Base-by-base conservation (phyloP, 1,284 basidiomycete species). In the Heterobasidion occidentale region DNA sequence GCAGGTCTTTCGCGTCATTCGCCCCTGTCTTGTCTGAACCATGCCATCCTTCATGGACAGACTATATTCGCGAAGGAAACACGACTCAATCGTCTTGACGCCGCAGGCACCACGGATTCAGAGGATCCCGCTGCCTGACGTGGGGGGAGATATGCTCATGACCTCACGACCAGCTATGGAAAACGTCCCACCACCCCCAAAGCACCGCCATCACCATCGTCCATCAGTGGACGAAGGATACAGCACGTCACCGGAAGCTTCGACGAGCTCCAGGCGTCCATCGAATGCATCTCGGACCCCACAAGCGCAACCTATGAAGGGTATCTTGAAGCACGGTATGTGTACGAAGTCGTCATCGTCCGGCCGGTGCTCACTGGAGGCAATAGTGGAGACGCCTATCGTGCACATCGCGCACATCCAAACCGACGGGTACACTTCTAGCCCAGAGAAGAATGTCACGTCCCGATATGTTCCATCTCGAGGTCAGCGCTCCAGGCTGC, bases 41-140 rank as follows among this genome's bases (percentile, higher is more conserved):
- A 42, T 42, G 38, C 38, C 38, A n/a, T n/a, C n/a, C 12, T 42
- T 42, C n/a, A 12, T n/a, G 12, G 38, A 42, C 38, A 42, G 11
- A n/a, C n/a, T 42, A 11, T n/a, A 42, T 11, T 42, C 38, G 12
- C 11, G 38, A 42, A 56, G 49, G 27, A 36, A 38, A 48, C 34
- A 36, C 17, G 54, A 56, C 9, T 60, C 59, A 60, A 61, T 46
- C 3, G 36, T 12, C 59, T 62, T 64, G 51, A 71, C 65, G 51
- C 74, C 67, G 57, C 60, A 59, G 9, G 70, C 62, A 34, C 67
- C 65, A 53, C 68, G 65, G 63, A 62, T 67, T 33, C 59, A 61
- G 51, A 63, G 61, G 44, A 60, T 67, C 19, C 62, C 67, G 45
- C 63, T 70, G 20, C 63, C 70, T 17, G 68, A 69, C 48, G 61